Conservation (phyloP, 306 rosid genomes). For the Malus orientalis region DNA sequence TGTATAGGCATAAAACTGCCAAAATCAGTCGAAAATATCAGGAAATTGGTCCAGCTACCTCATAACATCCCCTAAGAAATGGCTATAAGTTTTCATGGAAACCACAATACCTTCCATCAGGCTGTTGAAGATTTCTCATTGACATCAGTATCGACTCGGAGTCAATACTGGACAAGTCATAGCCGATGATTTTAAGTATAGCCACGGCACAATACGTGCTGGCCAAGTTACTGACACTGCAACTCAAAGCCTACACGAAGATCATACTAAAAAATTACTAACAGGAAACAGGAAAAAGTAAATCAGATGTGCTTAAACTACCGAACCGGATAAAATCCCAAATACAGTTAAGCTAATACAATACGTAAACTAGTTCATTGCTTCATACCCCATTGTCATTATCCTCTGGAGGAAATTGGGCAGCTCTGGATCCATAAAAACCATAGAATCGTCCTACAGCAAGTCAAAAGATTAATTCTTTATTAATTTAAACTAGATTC, state of each 20-base stretch:
- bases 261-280: background rate
- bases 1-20: conserved; percentile 82
- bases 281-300: background rate
- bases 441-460: conserved; percentile 77
- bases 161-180: conserved; percentile 46
- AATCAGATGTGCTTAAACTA: background rate
- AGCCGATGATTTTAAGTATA: conserved; percentile 72
- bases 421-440: conserved; percentile 67
- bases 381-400: conserved; percentile 53
- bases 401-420: conserved; percentile 58
- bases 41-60: conserved; percentile 6
- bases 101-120: conserved; percentile 81
- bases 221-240: conserved; percentile 74
- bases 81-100: background rate
- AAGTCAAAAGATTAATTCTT: conserved; percentile 5
- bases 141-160: conserved; percentile 45
- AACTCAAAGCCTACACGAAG: conserved; percentile 40
- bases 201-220: conserved; percentile 84
- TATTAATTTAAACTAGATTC: background rate
- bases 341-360: background rate
- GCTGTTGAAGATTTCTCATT: conserved; percentile 88
- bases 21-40: conserved; percentile 4
- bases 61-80: background rate
- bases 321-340: background rate
- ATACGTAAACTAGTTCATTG: background rate